These are phyloP conservation scores for Nitzschia putrida DNA, from an alignment of 108 stramenopile species.

Conservation along the genomic window DNA sequence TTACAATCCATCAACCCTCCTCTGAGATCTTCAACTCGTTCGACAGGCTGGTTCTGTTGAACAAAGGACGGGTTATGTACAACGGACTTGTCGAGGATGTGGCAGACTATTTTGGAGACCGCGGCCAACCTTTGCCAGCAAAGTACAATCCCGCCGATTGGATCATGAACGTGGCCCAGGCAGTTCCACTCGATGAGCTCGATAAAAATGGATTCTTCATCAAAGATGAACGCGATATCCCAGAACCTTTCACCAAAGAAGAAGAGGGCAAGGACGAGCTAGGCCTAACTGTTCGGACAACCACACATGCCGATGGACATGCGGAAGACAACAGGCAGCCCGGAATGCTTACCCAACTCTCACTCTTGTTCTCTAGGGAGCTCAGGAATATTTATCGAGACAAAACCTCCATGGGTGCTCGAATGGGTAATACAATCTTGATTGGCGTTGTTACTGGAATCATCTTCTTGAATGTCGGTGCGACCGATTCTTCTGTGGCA, in stretches of 20 bases:
- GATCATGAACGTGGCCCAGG: slow-evolving; percentile 68
- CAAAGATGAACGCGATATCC: slow-evolving; percentile 39
- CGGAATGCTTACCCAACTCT: slow-evolving; percentile 47
- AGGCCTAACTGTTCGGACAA: slow-evolving; percentile 32
- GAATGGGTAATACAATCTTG: slow-evolving; percentile 62
- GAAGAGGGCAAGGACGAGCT: slow-evolving; percentile 42
- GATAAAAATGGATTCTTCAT: slow-evolving; percentile 53
- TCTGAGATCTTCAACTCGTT: slow-evolving; percentile 81
- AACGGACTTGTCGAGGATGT: slow-evolving; percentile 54
- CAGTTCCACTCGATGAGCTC: slow-evolving; percentile 45
- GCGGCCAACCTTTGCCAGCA: slow-evolving; percentile 60
- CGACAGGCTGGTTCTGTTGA: slow-evolving; percentile 69
- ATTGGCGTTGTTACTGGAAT: slow-evolving; percentile 61
- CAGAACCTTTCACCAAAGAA: slow-evolving; percentile 30
- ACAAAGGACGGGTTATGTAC: slow-evolving; percentile 75
- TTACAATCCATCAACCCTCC: slow-evolving; percentile 90
- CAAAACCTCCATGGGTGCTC: slow-evolving; percentile 54
- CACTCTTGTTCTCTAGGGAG: slow-evolving; percentile 57
- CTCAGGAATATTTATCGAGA: slow-evolving; percentile 49
- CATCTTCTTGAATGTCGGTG: slow-evolving; percentile 67
- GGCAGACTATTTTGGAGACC: slow-evolving; percentile 48
- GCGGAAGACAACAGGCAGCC: slow-evolving; percentile 14
- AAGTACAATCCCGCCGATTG: slow-evolving; percentile 82
- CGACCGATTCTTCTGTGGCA: slow-evolving; percentile 33
- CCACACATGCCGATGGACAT: slow-evolving; percentile 4